Evolutionary conservation across 169 alveolate genomes (phyloP).

Genomic region (Plasmodium billcollinsi): DNA sequence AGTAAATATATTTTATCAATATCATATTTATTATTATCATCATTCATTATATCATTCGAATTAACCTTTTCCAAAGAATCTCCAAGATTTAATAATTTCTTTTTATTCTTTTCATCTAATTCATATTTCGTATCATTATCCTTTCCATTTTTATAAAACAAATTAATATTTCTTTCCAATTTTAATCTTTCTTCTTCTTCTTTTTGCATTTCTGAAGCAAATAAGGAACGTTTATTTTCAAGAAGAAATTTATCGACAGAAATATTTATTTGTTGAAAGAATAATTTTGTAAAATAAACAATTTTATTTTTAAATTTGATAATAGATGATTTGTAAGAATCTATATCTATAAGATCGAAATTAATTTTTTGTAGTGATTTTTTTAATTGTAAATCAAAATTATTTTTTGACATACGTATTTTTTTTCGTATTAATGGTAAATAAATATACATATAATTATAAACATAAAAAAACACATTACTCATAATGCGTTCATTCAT

Average conservation of each 20-base stretch:
- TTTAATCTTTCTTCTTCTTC: background rate
- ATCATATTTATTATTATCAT: background rate
- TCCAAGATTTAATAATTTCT: no score
- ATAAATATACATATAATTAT: constrained; percentile 67
- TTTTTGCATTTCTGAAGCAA: constrained; percentile 8
- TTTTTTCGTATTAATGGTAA: constrained; percentile 57
- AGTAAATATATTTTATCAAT: background rate
- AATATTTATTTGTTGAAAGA: constrained; percentile 64
- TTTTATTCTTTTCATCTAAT: no score
- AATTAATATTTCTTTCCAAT: background rate
- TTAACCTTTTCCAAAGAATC: no score
- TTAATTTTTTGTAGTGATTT: constrained; percentile 48
- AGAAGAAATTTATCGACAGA: constrained; percentile 60
- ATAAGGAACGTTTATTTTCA: constrained; percentile 19
- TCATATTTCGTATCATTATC: background rate
- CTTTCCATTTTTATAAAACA: background rate
- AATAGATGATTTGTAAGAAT: constrained; percentile 57
- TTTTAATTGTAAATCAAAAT: constrained; percentile 65
- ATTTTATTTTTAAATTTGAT: constrained; percentile 43
- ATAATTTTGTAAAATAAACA: constrained; percentile 48
- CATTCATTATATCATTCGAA: no score
- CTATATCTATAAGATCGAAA: constrained; percentile 53
- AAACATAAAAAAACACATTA: constrained; percentile 66
- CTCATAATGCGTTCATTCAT: constrained; percentile 61
- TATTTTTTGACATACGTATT: constrained; percentile 30